A percentile compares a stretch with the other conserved stretches of the same genome.
Evolutionary conservation across 2,329 filamentous ascomycete species (phyloP).

Genomic region (Fusarium citri): DNA sequence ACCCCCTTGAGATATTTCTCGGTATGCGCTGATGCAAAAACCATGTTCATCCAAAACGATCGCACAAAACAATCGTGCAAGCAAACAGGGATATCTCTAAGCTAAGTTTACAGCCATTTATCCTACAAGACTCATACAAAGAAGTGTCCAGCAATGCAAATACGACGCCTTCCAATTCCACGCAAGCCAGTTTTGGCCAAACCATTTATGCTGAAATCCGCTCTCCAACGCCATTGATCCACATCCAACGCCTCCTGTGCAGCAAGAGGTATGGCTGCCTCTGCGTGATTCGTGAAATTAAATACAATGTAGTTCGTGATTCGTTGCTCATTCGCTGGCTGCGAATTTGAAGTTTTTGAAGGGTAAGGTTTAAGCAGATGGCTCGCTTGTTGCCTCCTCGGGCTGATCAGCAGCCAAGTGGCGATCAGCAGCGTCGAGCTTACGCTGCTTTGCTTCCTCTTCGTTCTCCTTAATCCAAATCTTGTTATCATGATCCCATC

Average conservation of each 20-base stretch:
- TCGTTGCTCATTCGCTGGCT: constrained; percentile 18
- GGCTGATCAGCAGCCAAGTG: constrained; percentile 40
- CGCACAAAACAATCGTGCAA: background rate
- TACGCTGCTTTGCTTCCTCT: constrained; percentile 43
- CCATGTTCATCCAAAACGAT: background rate
- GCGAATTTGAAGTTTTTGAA: background rate
- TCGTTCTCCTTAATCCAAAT: constrained; percentile 66
- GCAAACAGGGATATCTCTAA: constrained; percentile 13
- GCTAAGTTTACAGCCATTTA: constrained; percentile 7
- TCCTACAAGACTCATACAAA: constrained; percentile 9
- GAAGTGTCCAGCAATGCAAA: constrained; percentile 22
- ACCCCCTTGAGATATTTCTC: background rate
- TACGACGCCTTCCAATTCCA: constrained; percentile 1
- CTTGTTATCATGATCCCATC: constrained; percentile 67
- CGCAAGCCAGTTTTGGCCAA: constrained; percentile 11
- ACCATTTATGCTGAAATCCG: constrained; percentile 6
- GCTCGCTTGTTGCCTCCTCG: background rate
- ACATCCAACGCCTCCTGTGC: constrained; percentile 31
- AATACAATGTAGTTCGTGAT: constrained; percentile 11
- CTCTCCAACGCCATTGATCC: constrained; percentile 31
- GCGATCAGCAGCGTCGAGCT: constrained; percentile 43
- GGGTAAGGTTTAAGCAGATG: background rate
- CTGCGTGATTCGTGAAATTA: constrained; percentile 4
- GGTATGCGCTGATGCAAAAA: background rate
- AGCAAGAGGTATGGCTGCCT: constrained; percentile 2